Evolutionary conservation across 306 rosid genomes (phyloP).

Genomic region (Cicer cuneatum): DNA sequence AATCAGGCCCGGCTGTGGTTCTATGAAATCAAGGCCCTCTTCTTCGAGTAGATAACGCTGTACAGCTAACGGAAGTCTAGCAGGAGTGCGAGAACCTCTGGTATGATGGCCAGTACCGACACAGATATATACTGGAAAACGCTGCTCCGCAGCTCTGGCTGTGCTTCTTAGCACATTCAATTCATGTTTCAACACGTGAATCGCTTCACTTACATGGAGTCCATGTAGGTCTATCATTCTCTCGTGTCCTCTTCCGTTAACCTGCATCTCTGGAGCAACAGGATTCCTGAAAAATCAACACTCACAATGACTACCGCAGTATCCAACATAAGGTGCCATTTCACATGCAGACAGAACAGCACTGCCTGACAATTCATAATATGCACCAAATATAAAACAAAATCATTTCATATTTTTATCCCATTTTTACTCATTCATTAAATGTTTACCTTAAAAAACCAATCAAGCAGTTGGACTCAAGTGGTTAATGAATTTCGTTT

Average conservation of each 20-base stretch:
- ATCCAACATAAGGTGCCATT: constrained; percentile 20
- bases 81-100: constrained; percentile 89
- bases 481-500: too few species aligned
- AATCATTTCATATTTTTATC: neutral
- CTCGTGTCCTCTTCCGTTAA: constrained; percentile 84
- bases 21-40: constrained; percentile 86
- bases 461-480: too few species aligned
- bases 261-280: constrained; percentile 67
- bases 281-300: constrained; percentile 71
- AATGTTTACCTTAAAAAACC: neutral
- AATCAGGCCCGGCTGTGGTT: constrained; percentile 91
- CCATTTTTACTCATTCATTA: neutral
- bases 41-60: constrained; percentile 92
- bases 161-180: constrained; percentile 76
- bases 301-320: constrained; percentile 18
- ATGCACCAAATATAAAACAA: constrained; percentile 14
- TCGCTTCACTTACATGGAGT: constrained; percentile 86
- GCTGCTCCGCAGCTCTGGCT: constrained; percentile 79
- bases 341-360: neutral
- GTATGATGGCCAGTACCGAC: constrained; percentile 98
- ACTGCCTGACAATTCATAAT: neutral
- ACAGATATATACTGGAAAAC: constrained; percentile 80
- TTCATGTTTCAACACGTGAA: constrained; percentile 84
- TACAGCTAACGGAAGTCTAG: constrained; percentile 84
- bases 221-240: constrained; percentile 95